Percentiles rank a stretch among this genome's conserved stretches.
These are phyloP conservation scores for Sistotremastrum niveocremeum DNA, from an alignment of 768 basidiomycete species.

Conservation along the genomic window DNA sequence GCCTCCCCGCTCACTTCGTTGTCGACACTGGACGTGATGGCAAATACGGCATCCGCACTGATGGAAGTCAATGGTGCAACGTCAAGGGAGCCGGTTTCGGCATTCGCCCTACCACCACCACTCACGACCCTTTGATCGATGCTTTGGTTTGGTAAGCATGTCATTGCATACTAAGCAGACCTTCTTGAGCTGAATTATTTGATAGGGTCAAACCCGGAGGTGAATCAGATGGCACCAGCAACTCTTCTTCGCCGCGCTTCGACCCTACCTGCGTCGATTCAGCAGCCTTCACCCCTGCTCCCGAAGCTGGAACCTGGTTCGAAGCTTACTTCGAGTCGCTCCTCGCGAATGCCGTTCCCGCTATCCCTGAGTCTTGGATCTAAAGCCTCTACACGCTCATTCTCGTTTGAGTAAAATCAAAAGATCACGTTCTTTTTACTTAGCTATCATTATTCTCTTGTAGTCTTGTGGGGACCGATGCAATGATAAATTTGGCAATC, in stretches of 20 bases:
- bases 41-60: constrained; percentile 10
- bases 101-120: constrained; percentile 20
- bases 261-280: constrained; percentile 15
- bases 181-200: too few relatives aligned
- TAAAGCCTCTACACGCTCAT: too few relatives aligned
- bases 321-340: constrained; percentile 18
- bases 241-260: constrained; percentile 19
- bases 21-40: constrained; percentile 15
- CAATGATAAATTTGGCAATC: too few relatives aligned
- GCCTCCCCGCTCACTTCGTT: constrained; percentile 10
- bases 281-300: constrained; percentile 17
- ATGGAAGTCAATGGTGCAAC: constrained; percentile 16
- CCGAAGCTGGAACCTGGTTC: constrained; percentile 26
- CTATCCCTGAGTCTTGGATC: not conserved
- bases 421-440: too few relatives aligned
- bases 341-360: constrained; percentile 12
- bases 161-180: too few relatives aligned
- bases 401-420: too few relatives aligned
- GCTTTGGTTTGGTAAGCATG: constrained; percentile 22
- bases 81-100: constrained; percentile 21
- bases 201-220: constrained; percentile 24
- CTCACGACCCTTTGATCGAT: constrained; percentile 18
- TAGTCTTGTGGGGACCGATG: too few relatives aligned
- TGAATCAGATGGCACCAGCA: constrained; percentile 26
- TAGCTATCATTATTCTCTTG: too few relatives aligned